Evolutionary conservation across 768 basidiomycete genomes (phyloP), one percentile per base, ranked within the genome.

Genomic region (Arthromyces matolae): DNA sequence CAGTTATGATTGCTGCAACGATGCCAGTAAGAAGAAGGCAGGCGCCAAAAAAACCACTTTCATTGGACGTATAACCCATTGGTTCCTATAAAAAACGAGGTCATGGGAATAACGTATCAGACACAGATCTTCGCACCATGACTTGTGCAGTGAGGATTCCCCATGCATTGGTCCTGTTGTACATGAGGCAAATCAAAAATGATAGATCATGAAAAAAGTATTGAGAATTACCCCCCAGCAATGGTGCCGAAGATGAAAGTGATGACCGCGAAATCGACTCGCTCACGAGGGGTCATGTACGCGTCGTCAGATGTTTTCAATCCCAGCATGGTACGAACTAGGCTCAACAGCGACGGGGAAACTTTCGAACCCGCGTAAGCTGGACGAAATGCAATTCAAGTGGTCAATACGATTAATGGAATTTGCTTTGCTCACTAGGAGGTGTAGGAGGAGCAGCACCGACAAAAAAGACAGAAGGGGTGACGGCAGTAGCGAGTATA

Each of bases 371-470:
- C 86, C 14, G 87, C 71, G 61, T 79, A 85, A 0, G 86, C 86
- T 87, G 54, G 45, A 23, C n/a, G n/a, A n/a, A n/a, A n/a, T n/a
- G n/a, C n/a, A n/a, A n/a, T n/a, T n/a, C n/a, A n/a, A n/a, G n/a
- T n/a, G n/a, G n/a, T n/a, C n/a, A n/a, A n/a, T n/a, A n/a, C n/a
- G n/a, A n/a, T n/a, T n/a, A n/a, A n/a, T n/a, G n/a, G n/a, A n/a
- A n/a, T n/a, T n/a, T n/a, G n/a, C n/a, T n/a, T n/a, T n/a, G 49
- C 77, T 32, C 64, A 92, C 89, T 91, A 0, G 90, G 90, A 22
- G 90, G 90, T 7, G 76, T 81, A 18, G 88, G 87, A 6, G 90
- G 90, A 1, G 74, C 71, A 25, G 70, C 69, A 2, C 69, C 58
- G 19, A 93, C 76, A 19, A 89, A 60, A 38, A 91, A 69, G 3